Conservation (phyloP, 345 rosid genomes). For the Murraya koenigii region DNA sequence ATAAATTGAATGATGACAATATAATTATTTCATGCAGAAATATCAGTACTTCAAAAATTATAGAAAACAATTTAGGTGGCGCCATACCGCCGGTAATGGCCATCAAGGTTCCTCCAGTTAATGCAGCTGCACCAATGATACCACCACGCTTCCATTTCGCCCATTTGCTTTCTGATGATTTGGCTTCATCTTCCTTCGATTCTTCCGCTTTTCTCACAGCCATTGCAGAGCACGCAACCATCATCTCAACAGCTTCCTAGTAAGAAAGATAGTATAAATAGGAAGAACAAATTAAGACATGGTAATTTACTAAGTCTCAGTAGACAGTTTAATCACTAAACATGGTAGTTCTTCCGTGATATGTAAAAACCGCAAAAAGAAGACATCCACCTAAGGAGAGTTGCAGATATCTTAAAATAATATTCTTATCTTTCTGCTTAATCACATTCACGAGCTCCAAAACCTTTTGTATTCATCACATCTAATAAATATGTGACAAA, state of each 20-base stretch:
- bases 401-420: not conserved
- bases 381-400: not conserved
- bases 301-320: not conserved
- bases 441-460: not conserved
- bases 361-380: slow-evolving; percentile 3
- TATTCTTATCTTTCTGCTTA: slow-evolving; percentile 3
- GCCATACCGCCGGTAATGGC: slow-evolving; percentile 89
- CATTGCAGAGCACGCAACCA: slow-evolving; percentile 94
- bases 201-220: slow-evolving; percentile 64
- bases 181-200: slow-evolving; percentile 48
- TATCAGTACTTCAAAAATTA: not conserved
- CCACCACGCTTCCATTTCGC: slow-evolving; percentile 94
- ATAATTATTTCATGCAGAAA: slow-evolving; percentile 8
- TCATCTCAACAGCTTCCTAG: slow-evolving; percentile 77
- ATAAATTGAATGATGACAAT: not conserved
- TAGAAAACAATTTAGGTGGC: slow-evolving; percentile 8
- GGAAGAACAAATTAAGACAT: not conserved
- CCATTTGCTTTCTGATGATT: slow-evolving; percentile 53
- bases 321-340: not conserved
- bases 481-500: slow-evolving; percentile 1
- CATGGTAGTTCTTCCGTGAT: not conserved
- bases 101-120: slow-evolving; percentile 93
- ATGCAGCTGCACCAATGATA: slow-evolving; percentile 91
- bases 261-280: slow-evolving; percentile 13
- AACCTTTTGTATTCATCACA: not conserved